phyloP scores from a whole-genome alignment of 2,329 filamentous ascomycete genomes.

The Mycosphaerella sp. region DNA sequence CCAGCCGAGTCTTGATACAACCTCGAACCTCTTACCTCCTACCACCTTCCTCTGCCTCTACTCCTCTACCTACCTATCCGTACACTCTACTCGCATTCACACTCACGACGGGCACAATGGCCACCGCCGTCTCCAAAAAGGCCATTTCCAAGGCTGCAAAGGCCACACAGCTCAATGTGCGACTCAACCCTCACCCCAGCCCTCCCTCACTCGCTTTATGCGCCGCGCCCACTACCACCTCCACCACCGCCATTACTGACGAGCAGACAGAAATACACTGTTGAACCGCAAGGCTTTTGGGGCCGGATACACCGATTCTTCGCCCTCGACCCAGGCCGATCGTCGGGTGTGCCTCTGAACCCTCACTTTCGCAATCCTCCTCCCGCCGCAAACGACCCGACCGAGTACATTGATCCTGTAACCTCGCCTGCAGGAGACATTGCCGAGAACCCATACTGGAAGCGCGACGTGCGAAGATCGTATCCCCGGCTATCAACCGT shows the following conservation, averaged over 20 bases:
- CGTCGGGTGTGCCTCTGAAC: slow-evolving; percentile 87
- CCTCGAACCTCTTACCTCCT: no score
- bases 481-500: slow-evolving; percentile 78
- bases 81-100: no score
- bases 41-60: no score
- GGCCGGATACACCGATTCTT: slow-evolving; percentile 70
- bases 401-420: slow-evolving; percentile 71
- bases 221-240: neutral
- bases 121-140: slow-evolving; percentile 18
- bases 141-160: slow-evolving; percentile 14
- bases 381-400: slow-evolving; percentile 65
- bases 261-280: slow-evolving; percentile 75
- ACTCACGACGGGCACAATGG: slow-evolving; percentile 7
- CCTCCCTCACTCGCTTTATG: neutral
- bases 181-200: neutral
- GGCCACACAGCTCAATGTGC: slow-evolving; percentile 18
- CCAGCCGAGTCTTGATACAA: slow-evolving; percentile 1
- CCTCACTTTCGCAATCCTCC: slow-evolving; percentile 83
- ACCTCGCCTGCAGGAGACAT: slow-evolving; percentile 79
- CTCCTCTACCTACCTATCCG: no score
- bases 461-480: slow-evolving; percentile 75
- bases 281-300: slow-evolving; percentile 86
- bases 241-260: neutral
- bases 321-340: slow-evolving; percentile 79
- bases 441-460: slow-evolving; percentile 93